A percentile compares a stretch with the other conserved stretches of the same genome.
Conservation (phyloP, 768 basidiomycete genomes). For the Mycena albidolilacea region DNA sequence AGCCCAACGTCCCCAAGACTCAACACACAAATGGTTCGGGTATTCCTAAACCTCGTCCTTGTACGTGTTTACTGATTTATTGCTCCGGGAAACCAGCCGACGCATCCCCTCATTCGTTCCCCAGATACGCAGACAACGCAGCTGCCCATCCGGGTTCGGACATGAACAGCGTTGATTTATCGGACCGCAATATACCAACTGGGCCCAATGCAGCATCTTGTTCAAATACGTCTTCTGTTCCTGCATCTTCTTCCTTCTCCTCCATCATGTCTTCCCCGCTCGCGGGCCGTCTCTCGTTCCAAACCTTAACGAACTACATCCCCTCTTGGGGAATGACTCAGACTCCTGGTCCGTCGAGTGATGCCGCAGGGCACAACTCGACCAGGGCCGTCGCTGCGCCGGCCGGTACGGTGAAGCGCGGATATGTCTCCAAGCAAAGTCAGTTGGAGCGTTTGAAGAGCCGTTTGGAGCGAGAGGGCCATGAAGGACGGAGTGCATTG, state of each 20-base stretch:
- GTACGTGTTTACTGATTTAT: constrained; percentile 73
- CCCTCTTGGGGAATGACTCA: constrained; percentile 68
- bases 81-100: constrained; percentile 51
- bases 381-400: constrained; percentile 40
- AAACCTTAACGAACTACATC: constrained; percentile 73
- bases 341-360: constrained; percentile 45
- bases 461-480: constrained; percentile 62
- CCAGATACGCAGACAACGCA: constrained; percentile 56
- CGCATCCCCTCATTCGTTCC: constrained; percentile 48
- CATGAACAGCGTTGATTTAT: constrained; percentile 58
- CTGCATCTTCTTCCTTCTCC: constrained; percentile 58
- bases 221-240: constrained; percentile 35
- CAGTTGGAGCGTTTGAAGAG: constrained; percentile 76
- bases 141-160: constrained; percentile 48
- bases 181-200: constrained; percentile 47
- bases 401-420: constrained; percentile 45
- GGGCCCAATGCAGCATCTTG: constrained; percentile 35
- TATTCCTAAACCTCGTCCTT: constrained; percentile 64
- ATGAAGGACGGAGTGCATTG: constrained; percentile 50
- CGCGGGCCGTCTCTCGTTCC: constrained; percentile 71
- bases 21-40: constrained; percentile 72
- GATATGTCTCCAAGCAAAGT: constrained; percentile 73
- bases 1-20: constrained; percentile 44
- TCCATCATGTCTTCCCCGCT: constrained; percentile 68
- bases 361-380: constrained; percentile 36